Conservation (phyloP, 495 filamentous ascomycete genomes). For the Penicillium paxilli region DNA sequence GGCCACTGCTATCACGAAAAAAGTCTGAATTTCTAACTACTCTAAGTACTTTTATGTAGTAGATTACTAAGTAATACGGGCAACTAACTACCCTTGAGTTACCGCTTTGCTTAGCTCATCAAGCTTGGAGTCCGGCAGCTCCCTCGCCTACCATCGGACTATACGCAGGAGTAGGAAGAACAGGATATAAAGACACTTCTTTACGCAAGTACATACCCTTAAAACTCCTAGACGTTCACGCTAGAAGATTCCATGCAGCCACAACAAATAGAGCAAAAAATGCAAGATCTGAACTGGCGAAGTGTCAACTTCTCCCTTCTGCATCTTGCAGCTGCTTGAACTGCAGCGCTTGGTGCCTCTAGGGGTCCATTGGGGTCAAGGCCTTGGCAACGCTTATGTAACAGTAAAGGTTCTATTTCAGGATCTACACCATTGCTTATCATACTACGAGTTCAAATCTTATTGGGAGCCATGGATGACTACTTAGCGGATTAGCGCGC, state of each 20-base stretch:
- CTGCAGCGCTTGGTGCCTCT: background rate
- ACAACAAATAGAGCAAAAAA: background rate
- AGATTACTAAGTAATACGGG: too few species aligned
- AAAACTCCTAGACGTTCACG: background rate
- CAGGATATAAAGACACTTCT: too few species aligned
- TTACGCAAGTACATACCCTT: background rate
- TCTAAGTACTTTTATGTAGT: too few species aligned
- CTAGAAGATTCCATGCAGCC: background rate
- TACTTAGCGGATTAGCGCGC: background rate
- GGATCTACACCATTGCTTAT: background rate
- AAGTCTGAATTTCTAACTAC: too few species aligned
- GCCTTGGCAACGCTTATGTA: background rate
- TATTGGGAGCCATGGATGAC: background rate
- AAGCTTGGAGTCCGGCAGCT: too few species aligned
- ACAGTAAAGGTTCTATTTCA: background rate
- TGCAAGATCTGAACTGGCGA: background rate
- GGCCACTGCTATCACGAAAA: too few species aligned
- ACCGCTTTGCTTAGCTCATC: too few species aligned
- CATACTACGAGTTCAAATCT: background rate
- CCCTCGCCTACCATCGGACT: too few species aligned
- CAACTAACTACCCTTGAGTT: too few species aligned
- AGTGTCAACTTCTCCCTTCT: background rate
- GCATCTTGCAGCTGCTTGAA: background rate
- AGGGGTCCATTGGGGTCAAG: too few species aligned
- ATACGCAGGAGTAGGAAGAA: too few species aligned